phyloP scores from a whole-genome alignment of 345 rosid genomes.

The Eucalyptus rudis region DNA sequence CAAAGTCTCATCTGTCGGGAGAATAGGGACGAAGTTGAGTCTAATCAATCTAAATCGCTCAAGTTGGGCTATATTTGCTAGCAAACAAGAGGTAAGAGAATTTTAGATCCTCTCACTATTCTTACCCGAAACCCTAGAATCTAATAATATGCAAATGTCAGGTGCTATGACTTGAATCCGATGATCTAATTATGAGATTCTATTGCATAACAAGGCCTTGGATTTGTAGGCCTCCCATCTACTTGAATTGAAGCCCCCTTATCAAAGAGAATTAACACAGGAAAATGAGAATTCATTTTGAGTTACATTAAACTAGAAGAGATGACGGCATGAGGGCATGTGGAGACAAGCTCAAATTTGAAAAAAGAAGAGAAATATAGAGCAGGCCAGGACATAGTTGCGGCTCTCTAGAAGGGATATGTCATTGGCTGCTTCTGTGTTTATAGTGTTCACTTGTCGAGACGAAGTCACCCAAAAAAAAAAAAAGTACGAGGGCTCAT shows the following conservation, averaged over 20 bases:
- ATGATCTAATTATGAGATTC: not conserved
- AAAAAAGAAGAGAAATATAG: not conserved
- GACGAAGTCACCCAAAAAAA: not conserved
- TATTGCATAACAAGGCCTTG: not conserved
- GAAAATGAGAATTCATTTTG: not conserved
- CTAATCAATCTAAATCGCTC: not conserved
- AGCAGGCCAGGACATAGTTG: not conserved
- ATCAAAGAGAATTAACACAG: not conserved
- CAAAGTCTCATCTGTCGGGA: not conserved
- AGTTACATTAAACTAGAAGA: not conserved
- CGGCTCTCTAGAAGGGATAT: not conserved
- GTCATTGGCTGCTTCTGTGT: not conserved
- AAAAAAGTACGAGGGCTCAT: not conserved
- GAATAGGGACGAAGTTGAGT: not conserved
- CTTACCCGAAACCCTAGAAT: not conserved
- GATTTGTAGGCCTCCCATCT: not conserved
- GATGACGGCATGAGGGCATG: not conserved
- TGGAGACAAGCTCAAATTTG: not conserved
- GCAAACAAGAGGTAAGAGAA: no score
- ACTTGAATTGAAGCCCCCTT: not conserved
- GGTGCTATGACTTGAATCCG: not conserved
- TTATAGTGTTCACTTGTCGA: not conserved
- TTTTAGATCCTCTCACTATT: not conserved
- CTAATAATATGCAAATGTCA: not conserved
- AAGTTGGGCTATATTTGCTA: not conserved